These are phyloP conservation scores for Leccinum fibrillosum DNA, from an alignment of 768 basidiomycete genomes.

Conservation along the genomic window DNA sequence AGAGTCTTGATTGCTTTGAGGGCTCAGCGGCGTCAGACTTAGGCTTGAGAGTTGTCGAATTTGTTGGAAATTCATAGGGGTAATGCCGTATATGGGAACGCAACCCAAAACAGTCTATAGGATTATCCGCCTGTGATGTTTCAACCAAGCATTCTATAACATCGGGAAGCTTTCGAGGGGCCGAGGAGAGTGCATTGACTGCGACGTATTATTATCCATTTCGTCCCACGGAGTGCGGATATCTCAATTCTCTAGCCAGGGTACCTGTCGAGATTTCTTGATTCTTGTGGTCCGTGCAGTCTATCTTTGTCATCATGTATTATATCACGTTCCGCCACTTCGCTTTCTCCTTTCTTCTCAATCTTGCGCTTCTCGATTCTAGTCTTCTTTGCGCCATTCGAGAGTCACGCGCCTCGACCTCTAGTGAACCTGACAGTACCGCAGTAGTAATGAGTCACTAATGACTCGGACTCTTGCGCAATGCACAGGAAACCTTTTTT, in stretches of 20 bases:
- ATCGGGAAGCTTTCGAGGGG: not conserved
- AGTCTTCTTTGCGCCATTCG: too few relatives aligned
- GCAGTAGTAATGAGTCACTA: not conserved
- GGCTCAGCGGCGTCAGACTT: not conserved
- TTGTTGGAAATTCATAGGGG: conserved; percentile 9
- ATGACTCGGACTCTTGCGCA: not conserved
- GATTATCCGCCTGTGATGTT: conserved; percentile 6
- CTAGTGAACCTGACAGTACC: not conserved
- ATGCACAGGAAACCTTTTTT: conserved; percentile 4
- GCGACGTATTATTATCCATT: not conserved
- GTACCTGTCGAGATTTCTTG: not conserved
- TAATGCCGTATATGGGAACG: conserved; percentile 11
- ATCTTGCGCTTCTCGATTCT: too few relatives aligned
- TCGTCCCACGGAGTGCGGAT: not conserved
- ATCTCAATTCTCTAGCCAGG: not conserved
- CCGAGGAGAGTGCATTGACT: not conserved
- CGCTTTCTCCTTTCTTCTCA: too few relatives aligned
- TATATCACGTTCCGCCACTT: too few relatives aligned
- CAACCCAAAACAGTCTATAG: conserved; percentile 1
- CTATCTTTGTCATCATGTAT: too few relatives aligned
- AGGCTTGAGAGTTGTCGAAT: not conserved
- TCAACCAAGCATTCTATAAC: not conserved
- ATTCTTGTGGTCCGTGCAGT: too few relatives aligned
- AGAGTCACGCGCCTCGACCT: too few relatives aligned
- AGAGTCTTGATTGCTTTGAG: conserved; percentile 15